phyloP scores from a whole-genome alignment of 1,284 basidiomycete species.

The Cryptococcus jaspeensis region DNA sequence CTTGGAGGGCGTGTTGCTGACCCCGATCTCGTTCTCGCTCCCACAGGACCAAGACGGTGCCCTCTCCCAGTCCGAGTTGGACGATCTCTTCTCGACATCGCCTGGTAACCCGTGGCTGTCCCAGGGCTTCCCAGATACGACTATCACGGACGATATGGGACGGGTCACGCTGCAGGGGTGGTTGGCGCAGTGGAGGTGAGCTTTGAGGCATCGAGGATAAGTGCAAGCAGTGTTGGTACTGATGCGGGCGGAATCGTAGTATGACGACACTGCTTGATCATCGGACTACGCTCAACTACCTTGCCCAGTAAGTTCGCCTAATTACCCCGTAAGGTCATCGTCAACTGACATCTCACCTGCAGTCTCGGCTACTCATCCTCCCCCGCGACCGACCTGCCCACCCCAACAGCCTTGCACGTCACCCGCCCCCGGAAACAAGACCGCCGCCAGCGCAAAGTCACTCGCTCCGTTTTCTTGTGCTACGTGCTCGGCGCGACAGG shows the following conservation, averaged over 20 bases:
- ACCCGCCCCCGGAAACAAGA: constrained; percentile 81
- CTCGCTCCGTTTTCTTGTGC: constrained; percentile 84
- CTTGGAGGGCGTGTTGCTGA: not conserved
- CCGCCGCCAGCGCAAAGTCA: constrained; percentile 79
- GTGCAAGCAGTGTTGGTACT: not conserved
- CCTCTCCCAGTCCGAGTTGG: constrained; percentile 77
- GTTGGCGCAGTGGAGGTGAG: constrained; percentile 96
- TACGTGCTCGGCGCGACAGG: constrained; percentile 95
- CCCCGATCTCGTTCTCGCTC: too few species aligned
- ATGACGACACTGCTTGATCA: constrained; percentile 96
- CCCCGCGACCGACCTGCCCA: constrained; percentile 47
- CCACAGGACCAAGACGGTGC: constrained; percentile 89
- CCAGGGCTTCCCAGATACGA: constrained; percentile 85
- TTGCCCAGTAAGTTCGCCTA: constrained; percentile 70
- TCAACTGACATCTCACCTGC: not conserved
- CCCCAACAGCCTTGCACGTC: constrained; percentile 75
- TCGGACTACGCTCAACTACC: constrained; percentile 85
- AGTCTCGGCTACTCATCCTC: constrained; percentile 52
- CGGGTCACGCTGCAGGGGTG: constrained; percentile 94
- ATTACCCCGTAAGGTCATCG: not conserved
- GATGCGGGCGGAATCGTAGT: constrained; percentile 53
- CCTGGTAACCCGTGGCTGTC: constrained; percentile 90
- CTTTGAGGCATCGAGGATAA: not conserved
- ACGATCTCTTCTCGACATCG: constrained; percentile 87
- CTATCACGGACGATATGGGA: constrained; percentile 83